Conservation (phyloP, 768 basidiomycete species). For the Clitopilus passeckerianus region DNA sequence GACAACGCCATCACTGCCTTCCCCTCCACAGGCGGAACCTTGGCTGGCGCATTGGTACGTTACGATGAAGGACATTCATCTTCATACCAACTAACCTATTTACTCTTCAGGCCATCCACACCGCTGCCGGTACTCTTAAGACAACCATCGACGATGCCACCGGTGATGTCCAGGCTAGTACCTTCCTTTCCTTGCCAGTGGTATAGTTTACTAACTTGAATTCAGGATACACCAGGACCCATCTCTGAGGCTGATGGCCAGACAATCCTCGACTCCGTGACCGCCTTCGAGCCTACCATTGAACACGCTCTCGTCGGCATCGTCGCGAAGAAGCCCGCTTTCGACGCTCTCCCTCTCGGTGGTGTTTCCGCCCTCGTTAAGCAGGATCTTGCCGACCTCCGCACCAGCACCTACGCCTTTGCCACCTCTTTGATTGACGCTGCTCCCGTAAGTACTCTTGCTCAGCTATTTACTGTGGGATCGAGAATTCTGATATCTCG, state of each 20-base stretch:
- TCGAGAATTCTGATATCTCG: constrained; percentile 7
- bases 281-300: constrained; percentile 21
- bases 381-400: constrained; percentile 21
- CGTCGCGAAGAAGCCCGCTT: constrained; percentile 18
- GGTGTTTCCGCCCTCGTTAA: constrained; percentile 22
- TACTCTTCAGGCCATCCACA: constrained; percentile 24
- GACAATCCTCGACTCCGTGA: constrained; percentile 15
- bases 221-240: constrained; percentile 15
- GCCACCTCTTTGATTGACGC: constrained; percentile 17
- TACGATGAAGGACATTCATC: not conserved
- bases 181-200: not conserved
- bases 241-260: constrained; percentile 20
- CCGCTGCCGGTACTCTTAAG: constrained; percentile 13
- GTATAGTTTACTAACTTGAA: not conserved
- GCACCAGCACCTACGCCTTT: constrained; percentile 14
- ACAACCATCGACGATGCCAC: constrained; percentile 19
- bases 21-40: constrained; percentile 18
- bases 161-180: constrained; percentile 19
- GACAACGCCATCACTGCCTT: constrained; percentile 24
- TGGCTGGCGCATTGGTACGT: constrained; percentile 22
- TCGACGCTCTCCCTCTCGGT: constrained; percentile 21
- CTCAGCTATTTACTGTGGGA: constrained; percentile 7
- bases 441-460: constrained; percentile 16
- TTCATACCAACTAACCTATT: not conserved
- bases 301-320: constrained; percentile 15